Percentiles rank a stretch among this genome's conserved stretches.
phyloP scores from a whole-genome alignment of 768 basidiomycete species.

The Naematelia aurantialba region DNA sequence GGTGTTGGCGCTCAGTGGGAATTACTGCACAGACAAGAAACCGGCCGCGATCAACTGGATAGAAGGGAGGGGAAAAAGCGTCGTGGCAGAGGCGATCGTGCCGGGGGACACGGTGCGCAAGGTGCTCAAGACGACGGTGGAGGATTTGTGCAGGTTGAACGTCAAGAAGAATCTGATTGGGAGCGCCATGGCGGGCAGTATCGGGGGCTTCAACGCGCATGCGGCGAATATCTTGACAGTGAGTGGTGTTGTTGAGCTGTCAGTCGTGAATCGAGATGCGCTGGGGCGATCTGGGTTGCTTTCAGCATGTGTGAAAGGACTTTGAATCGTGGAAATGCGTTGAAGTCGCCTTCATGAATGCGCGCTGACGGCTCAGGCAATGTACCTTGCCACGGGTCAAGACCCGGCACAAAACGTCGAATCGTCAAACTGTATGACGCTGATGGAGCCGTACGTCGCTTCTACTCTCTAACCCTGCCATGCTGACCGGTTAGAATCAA shows the following conservation, averaged over 20 bases:
- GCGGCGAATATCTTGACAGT: slow-evolving; percentile 90
- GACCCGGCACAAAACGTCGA: slow-evolving; percentile 99
- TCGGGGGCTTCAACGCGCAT: slow-evolving; percentile 98
- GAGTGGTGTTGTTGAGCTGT: slow-evolving; percentile 12
- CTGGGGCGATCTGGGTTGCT: too few species aligned
- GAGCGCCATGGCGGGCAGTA: slow-evolving; percentile 95
- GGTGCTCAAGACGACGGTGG: slow-evolving; percentile 93
- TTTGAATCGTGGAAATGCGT: too few species aligned
- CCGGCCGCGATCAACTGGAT: slow-evolving; percentile 99
- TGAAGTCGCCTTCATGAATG: too few species aligned
- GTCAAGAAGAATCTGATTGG: slow-evolving; percentile 96
- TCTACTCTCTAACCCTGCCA: background rate
- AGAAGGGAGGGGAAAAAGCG: slow-evolving; percentile 94
- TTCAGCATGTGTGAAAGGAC: too few species aligned
- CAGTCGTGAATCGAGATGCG: too few species aligned
- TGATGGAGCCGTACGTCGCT: slow-evolving; percentile 89
- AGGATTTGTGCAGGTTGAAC: slow-evolving; percentile 82
- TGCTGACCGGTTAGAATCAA: slow-evolving; percentile 62
- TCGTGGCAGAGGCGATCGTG: slow-evolving; percentile 91
- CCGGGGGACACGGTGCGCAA: slow-evolving; percentile 81
- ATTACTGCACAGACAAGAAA: slow-evolving; percentile 99
- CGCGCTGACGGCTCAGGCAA: slow-evolving; percentile 54
- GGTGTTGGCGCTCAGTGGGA: slow-evolving; percentile 85
- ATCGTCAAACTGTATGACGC: slow-evolving; percentile 95
- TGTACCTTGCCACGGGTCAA: slow-evolving; percentile 94